A percentile compares a stretch with the other conserved stretches of the same genome.
Conservation (phyloP, 352 stramenopile genomes). For the Halophytophthora batemanensis region DNA sequence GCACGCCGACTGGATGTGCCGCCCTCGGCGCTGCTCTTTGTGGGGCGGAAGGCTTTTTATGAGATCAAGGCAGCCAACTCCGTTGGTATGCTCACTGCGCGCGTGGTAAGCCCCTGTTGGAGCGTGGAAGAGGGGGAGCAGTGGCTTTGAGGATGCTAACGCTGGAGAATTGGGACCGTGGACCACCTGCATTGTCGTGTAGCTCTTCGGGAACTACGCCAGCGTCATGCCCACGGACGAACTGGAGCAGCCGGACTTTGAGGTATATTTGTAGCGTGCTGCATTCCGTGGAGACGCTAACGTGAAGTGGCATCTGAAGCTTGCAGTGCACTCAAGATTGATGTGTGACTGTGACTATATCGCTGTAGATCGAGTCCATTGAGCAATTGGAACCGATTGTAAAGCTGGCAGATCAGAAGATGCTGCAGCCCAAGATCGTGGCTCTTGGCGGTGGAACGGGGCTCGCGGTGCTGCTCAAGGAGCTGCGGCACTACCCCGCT, state of each 20-base stretch:
- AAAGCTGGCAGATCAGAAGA: conserved; percentile 72
- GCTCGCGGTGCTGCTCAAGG: conserved; percentile 79
- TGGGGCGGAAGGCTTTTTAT: conserved; percentile 83
- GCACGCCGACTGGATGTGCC: conserved; percentile 53
- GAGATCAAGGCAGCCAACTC: conserved; percentile 86
- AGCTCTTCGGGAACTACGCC: conserved; percentile 83
- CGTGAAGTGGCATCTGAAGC: not conserved
- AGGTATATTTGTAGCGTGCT: no score
- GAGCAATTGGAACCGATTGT: conserved; percentile 74
- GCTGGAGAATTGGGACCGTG: not conserved
- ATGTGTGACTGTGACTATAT: not conserved
- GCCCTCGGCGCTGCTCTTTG: conserved; percentile 75
- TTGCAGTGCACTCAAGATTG: not conserved
- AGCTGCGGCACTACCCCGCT: conserved; percentile 78
- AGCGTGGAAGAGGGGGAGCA: no score
- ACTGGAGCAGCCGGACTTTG: conserved; percentile 76
- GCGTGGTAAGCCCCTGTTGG: conserved; percentile 44
- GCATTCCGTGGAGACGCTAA: no score
- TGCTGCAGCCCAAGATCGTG: conserved; percentile 83
- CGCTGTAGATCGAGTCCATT: conserved; percentile 68
- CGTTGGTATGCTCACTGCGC: conserved; percentile 71
- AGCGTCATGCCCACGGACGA: conserved; percentile 85
- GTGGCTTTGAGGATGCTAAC: not conserved
- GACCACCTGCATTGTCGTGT: conserved; percentile 1
- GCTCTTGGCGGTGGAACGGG: conserved; percentile 77